Evolutionary conservation across 345 rosid species (phyloP).

Genomic region (Heritiera littoralis): DNA sequence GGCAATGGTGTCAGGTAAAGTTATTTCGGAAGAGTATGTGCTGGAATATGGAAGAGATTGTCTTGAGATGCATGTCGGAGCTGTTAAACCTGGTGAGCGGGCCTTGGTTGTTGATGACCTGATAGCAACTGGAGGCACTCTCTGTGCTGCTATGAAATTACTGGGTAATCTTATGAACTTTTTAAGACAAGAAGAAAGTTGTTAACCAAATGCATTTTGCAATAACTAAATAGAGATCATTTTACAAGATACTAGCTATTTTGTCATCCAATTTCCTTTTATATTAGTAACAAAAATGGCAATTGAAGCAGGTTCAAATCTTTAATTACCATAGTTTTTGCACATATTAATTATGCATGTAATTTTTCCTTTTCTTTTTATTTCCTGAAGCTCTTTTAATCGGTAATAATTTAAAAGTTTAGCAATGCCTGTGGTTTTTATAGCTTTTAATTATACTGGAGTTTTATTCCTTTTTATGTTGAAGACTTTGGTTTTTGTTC

Average conservation of each 20-base stretch:
- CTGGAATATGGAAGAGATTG: constrained; percentile 91
- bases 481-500: too few species aligned
- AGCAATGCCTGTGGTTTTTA: too few species aligned
- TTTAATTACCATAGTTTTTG: too few species aligned
- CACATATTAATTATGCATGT: too few species aligned
- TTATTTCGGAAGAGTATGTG: constrained; percentile 77
- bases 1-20: constrained; percentile 53
- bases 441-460: too few species aligned
- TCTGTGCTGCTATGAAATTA: constrained; percentile 88
- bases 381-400: too few species aligned
- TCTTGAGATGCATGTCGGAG: constrained; percentile 93
- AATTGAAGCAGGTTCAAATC: too few species aligned
- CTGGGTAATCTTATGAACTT: constrained; percentile 53
- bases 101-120: constrained; percentile 90
- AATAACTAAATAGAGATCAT: background rate
- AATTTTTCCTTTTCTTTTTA: too few species aligned
- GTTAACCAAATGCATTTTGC: background rate
- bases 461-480: too few species aligned
- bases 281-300: too few species aligned
- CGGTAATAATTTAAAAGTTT: too few species aligned
- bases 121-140: constrained; percentile 96
- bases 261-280: too few species aligned
- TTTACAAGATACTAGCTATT: background rate
- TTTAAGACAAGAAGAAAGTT: background rate
- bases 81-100: constrained; percentile 69